Conservation (phyloP, 129 eudicot genomes). For the Pulicaria dysenterica region DNA sequence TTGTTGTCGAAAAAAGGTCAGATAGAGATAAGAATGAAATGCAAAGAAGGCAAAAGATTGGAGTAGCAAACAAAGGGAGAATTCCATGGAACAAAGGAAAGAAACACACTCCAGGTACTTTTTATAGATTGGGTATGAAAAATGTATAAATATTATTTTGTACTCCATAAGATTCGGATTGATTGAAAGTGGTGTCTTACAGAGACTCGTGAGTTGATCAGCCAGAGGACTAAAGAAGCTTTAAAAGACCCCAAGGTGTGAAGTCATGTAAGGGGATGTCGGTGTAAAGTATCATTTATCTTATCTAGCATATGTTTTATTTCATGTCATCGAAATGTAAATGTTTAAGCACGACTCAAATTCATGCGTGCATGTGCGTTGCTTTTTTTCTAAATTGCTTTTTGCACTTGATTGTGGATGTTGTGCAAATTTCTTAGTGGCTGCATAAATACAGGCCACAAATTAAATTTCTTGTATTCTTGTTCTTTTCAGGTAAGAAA, state of each 20-base stretch:
- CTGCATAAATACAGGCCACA: conserved; percentile 14
- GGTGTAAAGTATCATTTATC: conserved; percentile 12
- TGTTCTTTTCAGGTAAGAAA: conserved; percentile 57
- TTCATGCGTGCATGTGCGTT: background rate
- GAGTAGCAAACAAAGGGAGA: conserved; percentile 69
- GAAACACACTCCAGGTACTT: conserved; percentile 65
- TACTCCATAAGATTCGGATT: conserved; percentile 1
- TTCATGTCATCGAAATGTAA: background rate
- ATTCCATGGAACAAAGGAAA: conserved; percentile 92
- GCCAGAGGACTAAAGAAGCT: conserved; percentile 77
- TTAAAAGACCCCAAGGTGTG: conserved; percentile 99
- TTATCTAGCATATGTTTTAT: background rate
- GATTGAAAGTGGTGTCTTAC: conserved; percentile 33
- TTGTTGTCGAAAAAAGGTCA: conserved; percentile 19
- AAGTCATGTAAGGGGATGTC: conserved; percentile 83
- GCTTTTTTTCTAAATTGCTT: conserved; percentile 2
- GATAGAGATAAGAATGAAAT: conserved; percentile 43
- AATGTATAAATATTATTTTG: background rate
- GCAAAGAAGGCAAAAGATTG: conserved; percentile 52
- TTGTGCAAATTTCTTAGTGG: background rate
- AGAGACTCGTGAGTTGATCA: conserved; percentile 85
- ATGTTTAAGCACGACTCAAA: background rate
- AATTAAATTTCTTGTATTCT: conserved; percentile 11
- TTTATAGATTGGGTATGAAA: background rate
- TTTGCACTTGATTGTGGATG: background rate